Conservation (phyloP, 2,329 filamentous ascomycete species). For the Juglanconis sp. region DNA sequence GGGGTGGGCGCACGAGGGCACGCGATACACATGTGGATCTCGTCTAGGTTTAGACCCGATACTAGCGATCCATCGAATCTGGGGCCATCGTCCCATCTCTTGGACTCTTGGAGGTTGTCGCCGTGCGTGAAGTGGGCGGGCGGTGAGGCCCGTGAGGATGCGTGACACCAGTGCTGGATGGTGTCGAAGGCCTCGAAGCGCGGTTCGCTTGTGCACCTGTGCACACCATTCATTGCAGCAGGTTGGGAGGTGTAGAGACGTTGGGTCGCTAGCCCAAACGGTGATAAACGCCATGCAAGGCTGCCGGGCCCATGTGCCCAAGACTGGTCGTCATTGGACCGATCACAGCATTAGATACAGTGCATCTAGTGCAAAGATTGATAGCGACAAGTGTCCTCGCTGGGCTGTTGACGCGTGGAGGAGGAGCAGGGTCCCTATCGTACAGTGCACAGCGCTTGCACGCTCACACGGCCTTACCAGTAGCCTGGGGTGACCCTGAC, state of each 20-base stretch:
- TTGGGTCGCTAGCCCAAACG: too few relatives aligned
- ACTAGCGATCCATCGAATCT: not conserved
- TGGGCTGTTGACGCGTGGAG: too few relatives aligned
- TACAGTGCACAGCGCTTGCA: not conserved
- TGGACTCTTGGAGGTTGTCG: not conserved
- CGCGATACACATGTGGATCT: slow-evolving; percentile 3
- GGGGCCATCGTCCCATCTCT: not conserved
- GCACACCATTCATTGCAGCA: too few relatives aligned
- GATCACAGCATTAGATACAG: not conserved
- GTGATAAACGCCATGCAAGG: too few relatives aligned
- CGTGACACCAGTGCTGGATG: not conserved
- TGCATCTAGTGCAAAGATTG: not conserved
- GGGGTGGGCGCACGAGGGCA: slow-evolving; percentile 2
- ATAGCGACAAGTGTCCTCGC: not conserved
- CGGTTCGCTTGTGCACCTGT: not conserved
- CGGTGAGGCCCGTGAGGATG: not conserved
- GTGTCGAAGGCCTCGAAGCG: not conserved
- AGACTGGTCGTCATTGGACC: too few relatives aligned
- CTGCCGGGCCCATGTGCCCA: too few relatives aligned
- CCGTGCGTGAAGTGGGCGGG: not conserved
- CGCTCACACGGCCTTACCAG: not conserved
- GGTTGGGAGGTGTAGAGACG: too few relatives aligned
- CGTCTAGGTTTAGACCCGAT: not conserved
- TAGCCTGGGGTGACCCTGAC: not conserved
- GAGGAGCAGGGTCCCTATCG: not conserved